These are phyloP conservation scores for Ganoderma boninense DNA, from an alignment of 1,284 basidiomycete species.

Conservation along the genomic window DNA sequence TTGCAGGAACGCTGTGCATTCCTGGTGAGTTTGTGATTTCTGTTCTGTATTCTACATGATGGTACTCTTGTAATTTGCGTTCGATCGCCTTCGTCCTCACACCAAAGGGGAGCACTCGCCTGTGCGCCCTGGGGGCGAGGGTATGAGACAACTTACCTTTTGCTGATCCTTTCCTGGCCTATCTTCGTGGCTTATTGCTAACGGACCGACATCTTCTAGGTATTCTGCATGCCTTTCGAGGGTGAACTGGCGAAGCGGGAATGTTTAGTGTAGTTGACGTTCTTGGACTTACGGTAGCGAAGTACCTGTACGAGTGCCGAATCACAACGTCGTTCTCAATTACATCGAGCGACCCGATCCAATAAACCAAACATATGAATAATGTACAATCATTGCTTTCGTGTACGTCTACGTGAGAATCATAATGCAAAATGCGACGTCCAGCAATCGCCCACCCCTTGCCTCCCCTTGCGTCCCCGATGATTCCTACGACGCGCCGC, in stretches of 20 bases:
- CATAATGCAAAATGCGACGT: not conserved
- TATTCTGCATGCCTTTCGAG: not conserved
- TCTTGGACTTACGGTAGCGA: not conserved
- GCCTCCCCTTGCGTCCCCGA: not conserved
- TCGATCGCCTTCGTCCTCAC: conserved; percentile 66
- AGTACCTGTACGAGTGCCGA: not conserved
- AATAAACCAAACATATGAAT: conserved; percentile 1
- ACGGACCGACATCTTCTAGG: not conserved
- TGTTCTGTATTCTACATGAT: conserved; percentile 52
- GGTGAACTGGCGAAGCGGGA: not conserved
- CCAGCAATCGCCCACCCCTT: not conserved
- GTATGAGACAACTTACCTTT: conserved; percentile 70
- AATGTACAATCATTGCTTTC: not conserved
- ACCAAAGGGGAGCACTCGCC: conserved; percentile 79
- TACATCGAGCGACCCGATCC: not conserved
- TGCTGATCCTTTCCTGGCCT: conserved; percentile 10
- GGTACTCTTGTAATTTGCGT: conserved; percentile 85
- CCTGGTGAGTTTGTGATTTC: conserved; percentile 32
- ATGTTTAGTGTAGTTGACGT: not conserved
- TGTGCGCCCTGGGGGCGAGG: conserved; percentile 69
- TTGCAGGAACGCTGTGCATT: not conserved
- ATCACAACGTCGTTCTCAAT: not conserved
- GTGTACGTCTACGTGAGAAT: conserved; percentile 5
- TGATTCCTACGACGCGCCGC: conserved; percentile 6
- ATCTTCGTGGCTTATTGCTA: not conserved